Evolutionary conservation across 371 early-diverging fungal genomes (phyloP).

Genomic region (Lichtheimia ramosa): DNA sequence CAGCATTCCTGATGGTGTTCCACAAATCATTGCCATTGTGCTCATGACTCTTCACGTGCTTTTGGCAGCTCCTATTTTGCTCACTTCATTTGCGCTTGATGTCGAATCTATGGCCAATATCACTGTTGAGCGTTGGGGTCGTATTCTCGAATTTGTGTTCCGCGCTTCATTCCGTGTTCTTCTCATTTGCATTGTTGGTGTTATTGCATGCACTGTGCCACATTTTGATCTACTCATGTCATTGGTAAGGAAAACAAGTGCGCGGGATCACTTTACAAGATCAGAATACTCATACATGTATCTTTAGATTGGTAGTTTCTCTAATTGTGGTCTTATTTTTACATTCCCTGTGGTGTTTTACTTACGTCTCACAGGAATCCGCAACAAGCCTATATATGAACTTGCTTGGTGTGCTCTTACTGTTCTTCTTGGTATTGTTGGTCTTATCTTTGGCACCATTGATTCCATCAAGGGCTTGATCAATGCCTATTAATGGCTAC

Average conservation of each 20-base stretch:
- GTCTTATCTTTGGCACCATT: slow-evolving; percentile 74
- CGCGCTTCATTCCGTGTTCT: slow-evolving; percentile 58
- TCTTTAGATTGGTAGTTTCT: slow-evolving; percentile 81
- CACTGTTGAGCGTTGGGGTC: slow-evolving; percentile 41
- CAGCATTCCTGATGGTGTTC: slow-evolving; percentile 65
- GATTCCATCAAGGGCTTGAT: slow-evolving; percentile 64
- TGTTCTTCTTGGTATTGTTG: slow-evolving; percentile 65
- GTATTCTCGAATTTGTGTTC: slow-evolving; percentile 52
- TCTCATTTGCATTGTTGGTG: slow-evolving; percentile 49
- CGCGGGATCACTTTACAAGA: no score
- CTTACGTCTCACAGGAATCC: slow-evolving; percentile 67
- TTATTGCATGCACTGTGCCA: slow-evolving; percentile 72
- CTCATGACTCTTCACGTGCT: slow-evolving; percentile 82
- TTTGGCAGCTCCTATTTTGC: slow-evolving; percentile 75
- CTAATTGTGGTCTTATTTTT: slow-evolving; percentile 77
- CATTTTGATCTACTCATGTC: slow-evolving; percentile 82
- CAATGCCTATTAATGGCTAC: slow-evolving; percentile 20
- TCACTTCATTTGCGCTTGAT: slow-evolving; percentile 78
- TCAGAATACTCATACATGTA: no score
- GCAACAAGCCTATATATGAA: slow-evolving; percentile 56
- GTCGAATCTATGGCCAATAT: slow-evolving; percentile 63
- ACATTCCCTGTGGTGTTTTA: slow-evolving; percentile 82
- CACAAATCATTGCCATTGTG: slow-evolving; percentile 63
- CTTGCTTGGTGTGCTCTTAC: slow-evolving; percentile 57
- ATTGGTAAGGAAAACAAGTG: no score